Conservation (phyloP, 805 yeast species). For the Candida pseudofarinosa region DNA sequence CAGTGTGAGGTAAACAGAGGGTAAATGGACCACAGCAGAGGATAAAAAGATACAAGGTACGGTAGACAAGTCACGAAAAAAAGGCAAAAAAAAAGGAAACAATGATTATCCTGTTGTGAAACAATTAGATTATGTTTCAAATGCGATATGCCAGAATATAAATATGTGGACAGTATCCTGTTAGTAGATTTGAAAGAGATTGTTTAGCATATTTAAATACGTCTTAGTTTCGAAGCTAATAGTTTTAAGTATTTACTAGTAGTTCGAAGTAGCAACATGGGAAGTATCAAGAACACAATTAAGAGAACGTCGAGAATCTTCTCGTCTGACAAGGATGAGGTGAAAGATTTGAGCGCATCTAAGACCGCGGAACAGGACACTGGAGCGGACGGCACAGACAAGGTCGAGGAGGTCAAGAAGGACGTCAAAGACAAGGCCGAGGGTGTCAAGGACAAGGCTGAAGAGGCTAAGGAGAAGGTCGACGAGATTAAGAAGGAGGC, state of each 20-base stretch:
- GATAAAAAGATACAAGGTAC: neutral
- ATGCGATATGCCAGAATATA: neutral
- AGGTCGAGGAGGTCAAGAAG: constrained; percentile 3
- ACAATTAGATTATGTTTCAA: neutral
- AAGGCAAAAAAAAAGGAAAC: neutral
- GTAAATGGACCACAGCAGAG: neutral
- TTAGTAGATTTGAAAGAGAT: too few species aligned
- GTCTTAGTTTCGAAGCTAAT: too few species aligned
- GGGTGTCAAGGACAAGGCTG: constrained; percentile 4
- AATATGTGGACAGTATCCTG: neutral
- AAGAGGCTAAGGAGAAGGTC: constrained; percentile 6
- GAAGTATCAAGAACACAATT: constrained; percentile 31
- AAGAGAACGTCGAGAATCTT: constrained; percentile 37
- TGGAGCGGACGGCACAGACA: neutral
- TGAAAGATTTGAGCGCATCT: constrained; percentile 4
- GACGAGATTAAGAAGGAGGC: constrained; percentile 7
- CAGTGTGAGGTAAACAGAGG: neutral
- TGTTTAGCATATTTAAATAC: too few species aligned
- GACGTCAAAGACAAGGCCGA: constrained; percentile 3
- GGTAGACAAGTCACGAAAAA: neutral
- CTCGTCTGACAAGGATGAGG: constrained; percentile 20
- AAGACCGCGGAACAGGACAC: too few species aligned
- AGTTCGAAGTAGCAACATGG: constrained; percentile 17
- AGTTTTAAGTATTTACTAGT: too few species aligned
- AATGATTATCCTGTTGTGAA: neutral